Conservation (phyloP, 257 asterid species). For the Sherardia arvensis region DNA sequence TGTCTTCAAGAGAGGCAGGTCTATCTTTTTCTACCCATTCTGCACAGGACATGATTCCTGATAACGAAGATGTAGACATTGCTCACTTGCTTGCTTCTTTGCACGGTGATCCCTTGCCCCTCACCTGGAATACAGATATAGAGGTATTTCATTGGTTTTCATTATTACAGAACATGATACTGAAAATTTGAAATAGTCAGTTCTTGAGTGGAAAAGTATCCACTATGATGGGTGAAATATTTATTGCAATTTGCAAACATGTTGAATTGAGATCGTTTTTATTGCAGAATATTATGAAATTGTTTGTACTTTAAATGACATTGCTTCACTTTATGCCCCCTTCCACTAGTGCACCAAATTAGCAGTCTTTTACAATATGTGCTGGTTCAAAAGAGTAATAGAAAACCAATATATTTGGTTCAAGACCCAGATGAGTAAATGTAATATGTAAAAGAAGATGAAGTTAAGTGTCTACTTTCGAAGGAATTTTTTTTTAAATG, state of each 20-base stretch:
- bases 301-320: too few relatives aligned
- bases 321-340: too few relatives aligned
- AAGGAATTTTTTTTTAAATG: too few relatives aligned
- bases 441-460: too few relatives aligned
- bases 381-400: too few relatives aligned
- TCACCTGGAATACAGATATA: constrained; percentile 17
- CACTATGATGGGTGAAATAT: neutral
- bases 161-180: neutral
- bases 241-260: neutral
- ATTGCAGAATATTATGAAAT: neutral
- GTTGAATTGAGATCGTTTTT: neutral
- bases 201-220: neutral
- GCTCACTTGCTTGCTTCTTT: constrained; percentile 26
- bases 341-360: too few relatives aligned
- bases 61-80: constrained; percentile 33
- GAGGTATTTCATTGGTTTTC: constrained; percentile 28
- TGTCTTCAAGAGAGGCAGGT: constrained; percentile 22
- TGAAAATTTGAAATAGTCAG: neutral
- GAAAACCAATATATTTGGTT: too few relatives aligned
- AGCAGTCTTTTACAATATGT: too few relatives aligned
- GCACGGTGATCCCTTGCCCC: constrained; percentile 22
- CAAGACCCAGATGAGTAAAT: too few relatives aligned
- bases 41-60: constrained; percentile 13
- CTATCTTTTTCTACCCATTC: constrained; percentile 23
- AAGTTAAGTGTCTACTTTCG: too few relatives aligned